Evolutionary conservation across 2,329 filamentous ascomycete genomes (phyloP).

Genomic region (Colletotrichum limetticola): DNA sequence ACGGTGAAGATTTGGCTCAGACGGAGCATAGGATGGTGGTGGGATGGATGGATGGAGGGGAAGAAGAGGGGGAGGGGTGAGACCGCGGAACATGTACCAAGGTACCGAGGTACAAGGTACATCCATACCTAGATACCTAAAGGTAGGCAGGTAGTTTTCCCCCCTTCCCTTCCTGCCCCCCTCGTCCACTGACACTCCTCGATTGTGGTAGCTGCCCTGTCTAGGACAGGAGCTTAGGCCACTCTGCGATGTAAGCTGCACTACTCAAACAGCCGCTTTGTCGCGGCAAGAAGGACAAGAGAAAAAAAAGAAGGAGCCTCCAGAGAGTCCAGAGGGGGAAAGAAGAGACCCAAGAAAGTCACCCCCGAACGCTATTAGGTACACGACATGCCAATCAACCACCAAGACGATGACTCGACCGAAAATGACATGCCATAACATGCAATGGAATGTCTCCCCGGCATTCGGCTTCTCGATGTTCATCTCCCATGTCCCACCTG

Average conservation of each 20-base stretch:
- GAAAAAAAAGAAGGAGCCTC: background rate
- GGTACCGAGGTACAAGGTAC: conserved; percentile 13
- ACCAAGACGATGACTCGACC: background rate
- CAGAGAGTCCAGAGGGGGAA: no score
- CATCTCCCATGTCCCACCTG: background rate
- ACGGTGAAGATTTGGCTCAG: background rate
- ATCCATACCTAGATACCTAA: no score
- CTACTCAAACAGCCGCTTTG: conserved; percentile 33
- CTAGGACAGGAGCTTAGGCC: conserved; percentile 30
- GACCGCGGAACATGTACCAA: background rate
- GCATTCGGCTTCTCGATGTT: conserved; percentile 22
- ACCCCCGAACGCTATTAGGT: background rate
- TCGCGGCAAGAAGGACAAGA: conserved; percentile 12
- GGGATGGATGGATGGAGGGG: background rate
- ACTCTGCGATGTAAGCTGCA: conserved; percentile 16
- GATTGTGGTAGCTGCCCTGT: conserved; percentile 9
- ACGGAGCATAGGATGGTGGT: background rate
- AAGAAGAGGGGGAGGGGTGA: conserved; percentile 18
- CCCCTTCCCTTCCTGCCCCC: background rate
- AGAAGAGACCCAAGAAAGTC: background rate
- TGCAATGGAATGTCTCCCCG: conserved; percentile 16
- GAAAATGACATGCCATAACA: background rate
- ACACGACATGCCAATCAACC: background rate
- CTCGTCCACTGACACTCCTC: background rate
- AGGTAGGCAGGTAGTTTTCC: no score